Base-by-base conservation (phyloP, 1,284 basidiomycete species). In the Tremellales sp. region DNA sequence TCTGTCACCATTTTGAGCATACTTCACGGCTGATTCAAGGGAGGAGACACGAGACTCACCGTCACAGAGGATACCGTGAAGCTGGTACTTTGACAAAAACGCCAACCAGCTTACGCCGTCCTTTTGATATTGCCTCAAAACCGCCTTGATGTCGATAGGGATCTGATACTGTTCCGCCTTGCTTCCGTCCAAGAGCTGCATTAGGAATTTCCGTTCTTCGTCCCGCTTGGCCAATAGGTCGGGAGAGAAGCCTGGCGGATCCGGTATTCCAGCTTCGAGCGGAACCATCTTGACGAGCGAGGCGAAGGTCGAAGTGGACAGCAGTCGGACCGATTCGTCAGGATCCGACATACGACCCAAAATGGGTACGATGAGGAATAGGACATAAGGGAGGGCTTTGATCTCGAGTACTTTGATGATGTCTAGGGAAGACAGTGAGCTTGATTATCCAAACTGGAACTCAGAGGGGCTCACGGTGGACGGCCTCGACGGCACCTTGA, bases 71-170 rank as follows among this genome's bases (percentile, higher is more conserved):
- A 98, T 91, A 19, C 96, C 96, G 71, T 99, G 96, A 4, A 99
- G 76, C 70, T 98, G 96, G 67, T 94, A 97, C 72, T 94, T 77
- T 25, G 92, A 88, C 37, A 99, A 79, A 78, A 99, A 99, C 0
- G 96, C 96, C 41, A 99, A 80, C 96, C 96, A 99, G 72, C 92
- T 97, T 61, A 99, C 89, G 40, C 96, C 96, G 54, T 99, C 96
- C 70, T 90, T 88, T 73, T 99, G 96, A 68, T 99, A 99, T 71
- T 92, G 91, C 51, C 96, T 85, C 43, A 99, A 78, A 62, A 97
- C 91, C 33, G 92, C 91, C 54, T 94, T 91, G 79, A 99, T 88
- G 43, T 79, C 76, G 55, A 96, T 84, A 0, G 94, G 92, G 4
- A 98, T 83, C 42, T 77, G 74, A 72, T 98, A 99, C 56, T 87